Base-by-base conservation (phyloP, 1,284 basidiomycete genomes). In the Ustilago cynodontis region DNA sequence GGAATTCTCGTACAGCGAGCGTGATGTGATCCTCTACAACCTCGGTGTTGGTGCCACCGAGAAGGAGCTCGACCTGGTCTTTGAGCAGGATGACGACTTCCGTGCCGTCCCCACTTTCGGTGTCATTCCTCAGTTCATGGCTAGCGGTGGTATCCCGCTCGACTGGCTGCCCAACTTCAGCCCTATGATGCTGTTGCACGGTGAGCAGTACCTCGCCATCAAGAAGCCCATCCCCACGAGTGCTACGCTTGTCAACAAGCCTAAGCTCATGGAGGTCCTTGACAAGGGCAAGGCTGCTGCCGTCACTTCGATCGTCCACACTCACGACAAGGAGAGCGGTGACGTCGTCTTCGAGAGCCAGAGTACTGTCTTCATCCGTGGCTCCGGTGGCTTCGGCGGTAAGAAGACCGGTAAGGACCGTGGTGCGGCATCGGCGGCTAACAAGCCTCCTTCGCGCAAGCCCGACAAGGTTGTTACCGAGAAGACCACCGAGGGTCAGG, bases 111-210 rank as follows among this genome's bases (percentile, higher is more conserved):
- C 94, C 1, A 98, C 95, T 0, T 99, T 97, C 83, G 96, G 94
- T 65, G 95, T 99, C 52, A 90, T 99, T 70, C 95, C 96, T n/a
- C 94, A 95, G 85, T 95, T 98, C 65, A 61, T 67, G 52, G 78
- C 79, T 16, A 76, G 75, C 63, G 60, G 68, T 31, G 71, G 71
- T 35, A 63, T 85, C 22, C 74, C 91, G 18, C 88, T 95, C 50
- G 94, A 93, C 87, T 96, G 92, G 90, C 88, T 99, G 72, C 96
- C 96, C 26, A 93, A 98, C 87, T 99, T 92, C 88, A 95, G 71
- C 86, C 94, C 94, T 90, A 93, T 94, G 71, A 98, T 95, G 88
- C 89, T 99, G n/a, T 89, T 99, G 29, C 97, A 99, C 87, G 96
- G 96, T 66, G 96, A 99, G 87, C 97, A 99, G 86, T 98, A 94